phyloP scores from a whole-genome alignment of 352 stramenopile genomes.

The Phytophthora syringae region DNA sequence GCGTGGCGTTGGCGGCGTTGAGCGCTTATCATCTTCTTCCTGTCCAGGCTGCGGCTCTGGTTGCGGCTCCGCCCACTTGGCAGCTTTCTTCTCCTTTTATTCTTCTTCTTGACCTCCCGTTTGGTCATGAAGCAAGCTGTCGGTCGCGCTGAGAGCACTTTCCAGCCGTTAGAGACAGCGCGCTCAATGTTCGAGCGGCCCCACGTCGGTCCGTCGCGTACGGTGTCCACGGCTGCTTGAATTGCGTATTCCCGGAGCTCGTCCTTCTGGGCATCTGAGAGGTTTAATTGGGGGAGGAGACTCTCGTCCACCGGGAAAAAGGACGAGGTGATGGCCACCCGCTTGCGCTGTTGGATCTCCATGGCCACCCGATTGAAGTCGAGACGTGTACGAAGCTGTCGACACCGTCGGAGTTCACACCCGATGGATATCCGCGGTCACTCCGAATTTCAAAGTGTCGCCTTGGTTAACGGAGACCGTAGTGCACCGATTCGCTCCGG shows the following conservation, averaged over 20 bases:
- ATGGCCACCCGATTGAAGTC: conserved; percentile 19
- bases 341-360: conserved; percentile 39
- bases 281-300: conserved; percentile 52
- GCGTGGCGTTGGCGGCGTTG: conserved; percentile 18
- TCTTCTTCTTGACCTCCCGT: conserved; percentile 41
- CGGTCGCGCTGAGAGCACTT: conserved; percentile 50
- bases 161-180: conserved; percentile 58
- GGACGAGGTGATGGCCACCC: conserved; percentile 42
- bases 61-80: conserved; percentile 10
- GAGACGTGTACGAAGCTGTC: neutral
- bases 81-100: conserved; percentile 17
- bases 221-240: conserved; percentile 50
- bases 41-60: conserved; percentile 2
- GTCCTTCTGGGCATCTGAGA: conserved; percentile 62
- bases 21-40: conserved; percentile 29
- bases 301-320: conserved; percentile 67
- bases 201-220: conserved; percentile 72
- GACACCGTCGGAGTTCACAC: neutral
- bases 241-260: conserved; percentile 68
- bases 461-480: conserved; percentile 5
- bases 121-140: conserved; percentile 69
- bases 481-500: neutral
- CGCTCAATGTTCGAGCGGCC: conserved; percentile 60
- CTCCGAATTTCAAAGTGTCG: conserved; percentile 1
- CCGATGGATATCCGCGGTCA: conserved; percentile 13